A percentile compares a stretch with the other conserved stretches of the same genome.
These are phyloP conservation scores for Cutaneotrichosporon cutaneum DNA, from an alignment of 1,284 basidiomycete genomes.

Conservation along the genomic window DNA sequence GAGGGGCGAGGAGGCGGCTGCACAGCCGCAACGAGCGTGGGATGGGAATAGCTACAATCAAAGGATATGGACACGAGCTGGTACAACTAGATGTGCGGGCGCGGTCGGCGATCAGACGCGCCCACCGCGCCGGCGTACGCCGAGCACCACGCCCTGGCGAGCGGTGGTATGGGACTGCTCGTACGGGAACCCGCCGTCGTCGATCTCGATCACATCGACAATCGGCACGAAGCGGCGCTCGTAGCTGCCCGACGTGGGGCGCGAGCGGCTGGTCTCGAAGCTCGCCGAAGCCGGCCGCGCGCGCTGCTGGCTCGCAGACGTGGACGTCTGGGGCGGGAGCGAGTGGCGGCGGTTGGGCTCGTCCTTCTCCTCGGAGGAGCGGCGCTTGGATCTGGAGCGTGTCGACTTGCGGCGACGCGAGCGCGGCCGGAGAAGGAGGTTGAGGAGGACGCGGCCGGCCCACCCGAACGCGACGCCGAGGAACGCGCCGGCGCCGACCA, in stretches of 20 bases:
- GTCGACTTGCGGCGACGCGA: conserved; percentile 13
- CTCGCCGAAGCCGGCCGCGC: conserved; percentile 1
- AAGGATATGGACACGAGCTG: not conserved
- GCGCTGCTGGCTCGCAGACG: not conserved
- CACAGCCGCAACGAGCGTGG: not conserved
- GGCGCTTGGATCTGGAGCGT: conserved; percentile 1
- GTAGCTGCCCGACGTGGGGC: not conserved
- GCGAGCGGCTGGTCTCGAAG: not conserved
- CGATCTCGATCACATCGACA: conserved; percentile 20
- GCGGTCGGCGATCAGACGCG: conserved; percentile 3
- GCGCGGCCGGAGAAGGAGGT: conserved; percentile 16
- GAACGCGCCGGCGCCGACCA: conserved; percentile 39
- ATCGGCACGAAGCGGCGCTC: conserved; percentile 25
- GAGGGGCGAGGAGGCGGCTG: not conserved
- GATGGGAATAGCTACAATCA: not conserved
- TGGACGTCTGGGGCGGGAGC: not conserved
- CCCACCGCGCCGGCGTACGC: conserved; percentile 26
- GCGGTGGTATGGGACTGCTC: conserved; percentile 18
- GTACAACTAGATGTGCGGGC: not conserved
- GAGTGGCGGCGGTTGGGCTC: not conserved
- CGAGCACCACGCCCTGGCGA: conserved; percentile 31
- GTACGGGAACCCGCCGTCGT: conserved; percentile 9
- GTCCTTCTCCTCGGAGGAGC: not conserved
- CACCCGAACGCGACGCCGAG: conserved; percentile 42
- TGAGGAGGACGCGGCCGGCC: conserved; percentile 32